These are phyloP conservation scores for Coniella lustricola DNA, from an alignment of 2,329 filamentous ascomycete species.

Conservation along the genomic window DNA sequence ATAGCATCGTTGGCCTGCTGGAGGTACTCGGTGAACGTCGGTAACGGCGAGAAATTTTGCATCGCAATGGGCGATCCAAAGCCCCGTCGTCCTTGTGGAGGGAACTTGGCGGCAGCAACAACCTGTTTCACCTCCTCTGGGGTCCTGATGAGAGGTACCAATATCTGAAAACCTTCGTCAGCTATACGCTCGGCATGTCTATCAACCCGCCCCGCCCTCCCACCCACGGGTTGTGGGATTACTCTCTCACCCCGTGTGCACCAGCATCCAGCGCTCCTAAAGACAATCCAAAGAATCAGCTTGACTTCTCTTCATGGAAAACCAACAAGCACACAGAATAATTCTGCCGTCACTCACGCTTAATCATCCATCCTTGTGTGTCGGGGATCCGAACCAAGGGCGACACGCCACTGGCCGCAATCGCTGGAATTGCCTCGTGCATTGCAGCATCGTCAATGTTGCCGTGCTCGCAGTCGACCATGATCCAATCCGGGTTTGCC, in stretches of 20 bases:
- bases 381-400: conserved; percentile 53
- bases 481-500: conserved; percentile 59
- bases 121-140: conserved; percentile 44
- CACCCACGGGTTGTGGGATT: neutral
- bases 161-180: conserved; percentile 26
- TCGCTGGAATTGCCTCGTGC: conserved; percentile 51
- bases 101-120: conserved; percentile 48
- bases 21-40: conserved; percentile 48
- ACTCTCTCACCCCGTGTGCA: conserved; percentile 43
- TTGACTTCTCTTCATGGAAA: neutral
- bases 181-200: neutral
- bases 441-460: conserved; percentile 50
- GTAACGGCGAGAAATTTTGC: conserved; percentile 39
- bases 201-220: too few species aligned
- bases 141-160: conserved; percentile 48
- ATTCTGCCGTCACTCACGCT: conserved; percentile 35
- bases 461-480: conserved; percentile 54
- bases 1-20: conserved; percentile 50
- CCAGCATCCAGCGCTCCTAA: conserved; percentile 50
- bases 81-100: conserved; percentile 45
- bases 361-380: conserved; percentile 49
- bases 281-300: conserved; percentile 17
- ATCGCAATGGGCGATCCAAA: conserved; percentile 50
- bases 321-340: too few species aligned
- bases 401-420: conserved; percentile 47